phyloP scores from a whole-genome alignment of 2,329 filamentous ascomycete species.

The Cladophialophora bantiana region DNA sequence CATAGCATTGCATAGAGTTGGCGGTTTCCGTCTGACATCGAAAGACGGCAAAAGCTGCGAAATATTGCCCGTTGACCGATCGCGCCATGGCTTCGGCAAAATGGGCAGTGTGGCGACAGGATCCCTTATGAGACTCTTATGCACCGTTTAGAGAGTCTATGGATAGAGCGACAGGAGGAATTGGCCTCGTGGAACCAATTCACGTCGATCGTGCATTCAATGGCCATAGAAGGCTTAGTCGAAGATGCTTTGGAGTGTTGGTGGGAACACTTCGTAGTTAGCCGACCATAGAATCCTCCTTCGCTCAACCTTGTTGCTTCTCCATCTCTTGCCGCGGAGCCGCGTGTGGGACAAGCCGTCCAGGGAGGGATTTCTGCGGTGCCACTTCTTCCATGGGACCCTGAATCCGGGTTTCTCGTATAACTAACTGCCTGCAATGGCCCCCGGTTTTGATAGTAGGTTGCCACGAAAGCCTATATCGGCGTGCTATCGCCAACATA shows the following conservation, averaged over 20 bases:
- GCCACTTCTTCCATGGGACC: neutral
- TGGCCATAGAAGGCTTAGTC: neutral
- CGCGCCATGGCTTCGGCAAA: neutral
- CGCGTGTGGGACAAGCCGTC: neutral
- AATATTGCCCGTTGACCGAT: neutral
- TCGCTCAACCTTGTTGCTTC: slow-evolving; percentile 6
- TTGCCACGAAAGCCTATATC: neutral
- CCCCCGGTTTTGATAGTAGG: neutral
- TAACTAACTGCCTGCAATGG: neutral
- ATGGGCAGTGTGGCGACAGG: neutral
- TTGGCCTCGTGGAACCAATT: neutral
- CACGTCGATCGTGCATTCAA: neutral
- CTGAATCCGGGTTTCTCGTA: neutral
- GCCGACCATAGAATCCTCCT: slow-evolving; percentile 12
- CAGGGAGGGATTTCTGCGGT: neutral
- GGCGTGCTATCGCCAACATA: neutral
- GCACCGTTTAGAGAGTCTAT: neutral
- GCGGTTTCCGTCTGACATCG: too few relatives aligned
- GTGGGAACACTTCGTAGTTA: neutral
- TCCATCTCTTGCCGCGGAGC: too few relatives aligned
- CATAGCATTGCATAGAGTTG: neutral
- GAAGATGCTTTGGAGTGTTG: neutral
- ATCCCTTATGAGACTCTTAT: neutral
- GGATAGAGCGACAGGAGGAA: neutral
- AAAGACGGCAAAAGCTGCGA: neutral